phyloP scores from a whole-genome alignment of 208 protist species.

The Acanthamoeba culbertsoni region DNA sequence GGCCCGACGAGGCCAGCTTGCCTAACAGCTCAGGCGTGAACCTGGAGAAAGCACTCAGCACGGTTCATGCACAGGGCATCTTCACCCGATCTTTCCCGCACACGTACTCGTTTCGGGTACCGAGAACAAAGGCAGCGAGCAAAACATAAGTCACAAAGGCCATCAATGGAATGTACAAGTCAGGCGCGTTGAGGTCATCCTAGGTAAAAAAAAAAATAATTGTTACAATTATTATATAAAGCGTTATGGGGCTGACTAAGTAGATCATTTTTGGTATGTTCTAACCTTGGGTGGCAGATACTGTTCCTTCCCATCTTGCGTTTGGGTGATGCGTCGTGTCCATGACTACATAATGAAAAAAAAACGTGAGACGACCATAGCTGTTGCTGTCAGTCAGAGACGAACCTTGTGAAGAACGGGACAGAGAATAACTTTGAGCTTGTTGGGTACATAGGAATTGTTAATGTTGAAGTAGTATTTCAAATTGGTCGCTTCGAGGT shows the following conservation, averaged over 20 bases:
- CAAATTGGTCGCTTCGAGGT: slow-evolving; percentile 51
- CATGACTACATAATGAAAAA: not conserved
- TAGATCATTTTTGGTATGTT: no score
- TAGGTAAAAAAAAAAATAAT: no score
- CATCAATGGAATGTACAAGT: slow-evolving; percentile 88
- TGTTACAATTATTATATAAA: no score
- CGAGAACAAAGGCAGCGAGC: slow-evolving; percentile 67
- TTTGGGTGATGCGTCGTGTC: slow-evolving; percentile 24
- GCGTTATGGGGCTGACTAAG: no score
- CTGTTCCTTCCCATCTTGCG: slow-evolving; percentile 16
- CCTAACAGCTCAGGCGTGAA: slow-evolving; percentile 85
- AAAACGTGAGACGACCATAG: not conserved
- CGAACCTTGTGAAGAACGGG: slow-evolving; percentile 76
- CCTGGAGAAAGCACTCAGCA: not conserved
- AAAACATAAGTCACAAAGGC: slow-evolving; percentile 87
- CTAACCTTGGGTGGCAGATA: slow-evolving; percentile 46
- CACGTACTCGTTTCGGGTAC: slow-evolving; percentile 49
- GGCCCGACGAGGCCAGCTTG: slow-evolving; percentile 68
- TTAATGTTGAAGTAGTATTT: slow-evolving; percentile 84
- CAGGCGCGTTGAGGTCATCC: slow-evolving; percentile 85
- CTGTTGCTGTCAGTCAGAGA: not conserved
- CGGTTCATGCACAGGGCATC: not conserved
- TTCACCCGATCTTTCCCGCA: no score
- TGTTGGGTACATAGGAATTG: slow-evolving; percentile 84
- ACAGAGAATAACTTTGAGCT: slow-evolving; percentile 79